Base-by-base conservation (phyloP, 441 rosid genomes). In the Pelargonium myrrhifolium region DNA sequence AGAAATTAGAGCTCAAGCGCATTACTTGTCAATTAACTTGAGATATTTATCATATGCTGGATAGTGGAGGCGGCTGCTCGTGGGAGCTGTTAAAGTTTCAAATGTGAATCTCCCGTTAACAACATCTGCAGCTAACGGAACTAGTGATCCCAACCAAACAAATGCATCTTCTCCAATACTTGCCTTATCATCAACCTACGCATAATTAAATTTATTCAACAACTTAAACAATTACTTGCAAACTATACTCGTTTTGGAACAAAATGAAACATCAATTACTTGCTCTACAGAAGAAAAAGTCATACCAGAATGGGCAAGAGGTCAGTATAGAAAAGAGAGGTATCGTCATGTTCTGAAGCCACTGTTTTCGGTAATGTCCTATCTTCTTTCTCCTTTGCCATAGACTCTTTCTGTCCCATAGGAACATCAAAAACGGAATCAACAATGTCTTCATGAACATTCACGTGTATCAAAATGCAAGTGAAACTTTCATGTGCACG, bases 281-380 rank as follows among this genome's bases (percentile, higher is more conserved):
- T 56, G 61, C 11, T 20, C 12, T 0, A 21, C 14, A 18, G 45
- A 37, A 15, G 7, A 42, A n/a, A 42, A n/a, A 45, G 72, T 21
- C 88, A 84, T 86, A 94, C 99, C 0, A 94, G 88, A 74, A 94
- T 90, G 2, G 97, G 96, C 98, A 94, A 88, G 64, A 88, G 73
- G 80, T 94, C 98, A 22, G 98, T 76, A 69, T 92, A 92, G 71
- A 94, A 94, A 24, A 92, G 97, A 70, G 94, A 71, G 70, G 82
- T 72, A 1, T 94, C 99, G 43, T 89, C 98, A 58, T 81, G 80
- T 65, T 83, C 93, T 18, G 78, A 68, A 42, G 81, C 71, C 42
- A 69, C 56, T 21, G 75, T 55, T 59, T 77, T 62, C 0, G 68
- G 72, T 24, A 72, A 70, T 73, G 77, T 84, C 75, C 69, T 76